Evolutionary conservation across 345 rosid genomes (phyloP).

Genomic region (Murraya paniculata): DNA sequence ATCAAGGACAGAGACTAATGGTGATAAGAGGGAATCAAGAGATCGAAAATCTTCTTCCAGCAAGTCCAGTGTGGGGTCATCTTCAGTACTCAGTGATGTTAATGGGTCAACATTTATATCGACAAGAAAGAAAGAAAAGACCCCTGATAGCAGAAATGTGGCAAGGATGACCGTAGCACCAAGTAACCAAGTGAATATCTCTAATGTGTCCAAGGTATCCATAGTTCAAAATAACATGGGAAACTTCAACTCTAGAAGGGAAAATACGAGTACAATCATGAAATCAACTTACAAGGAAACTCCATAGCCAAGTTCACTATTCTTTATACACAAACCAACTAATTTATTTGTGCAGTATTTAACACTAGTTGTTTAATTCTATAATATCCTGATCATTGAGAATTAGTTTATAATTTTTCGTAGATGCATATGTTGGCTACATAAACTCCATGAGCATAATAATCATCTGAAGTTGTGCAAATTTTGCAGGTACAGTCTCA

Average conservation of each 20-base stretch:
- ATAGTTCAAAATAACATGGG: slow-evolving; percentile 14
- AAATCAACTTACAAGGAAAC: slow-evolving; percentile 21
- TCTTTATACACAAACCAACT: neutral
- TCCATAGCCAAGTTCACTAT: neutral
- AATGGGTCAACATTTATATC: slow-evolving; percentile 11
- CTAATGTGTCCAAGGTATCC: slow-evolving; percentile 21
- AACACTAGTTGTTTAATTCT: neutral
- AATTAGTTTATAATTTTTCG: neutral
- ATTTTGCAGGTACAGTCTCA: slow-evolving; percentile 34
- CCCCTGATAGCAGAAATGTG: slow-evolving; percentile 44
- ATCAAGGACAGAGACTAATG: slow-evolving; percentile 33
- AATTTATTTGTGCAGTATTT: neutral
- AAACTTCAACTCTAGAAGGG: slow-evolving; percentile 13
- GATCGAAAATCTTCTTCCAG: slow-evolving; percentile 38
- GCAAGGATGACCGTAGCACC: slow-evolving; percentile 23
- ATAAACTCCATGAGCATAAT: neutral
- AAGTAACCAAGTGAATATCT: slow-evolving; percentile 22
- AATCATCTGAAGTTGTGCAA: neutral
- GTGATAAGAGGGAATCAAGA: slow-evolving; percentile 21
- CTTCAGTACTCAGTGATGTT: slow-evolving; percentile 28
- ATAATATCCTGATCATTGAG: neutral
- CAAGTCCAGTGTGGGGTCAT: slow-evolving; percentile 54
- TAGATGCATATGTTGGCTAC: neutral
- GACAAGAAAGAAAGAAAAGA: slow-evolving; percentile 32
- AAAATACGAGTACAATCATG: slow-evolving; percentile 10